phyloP scores from a whole-genome alignment of 352 stramenopile species.

The Pythium brachiatum region DNA sequence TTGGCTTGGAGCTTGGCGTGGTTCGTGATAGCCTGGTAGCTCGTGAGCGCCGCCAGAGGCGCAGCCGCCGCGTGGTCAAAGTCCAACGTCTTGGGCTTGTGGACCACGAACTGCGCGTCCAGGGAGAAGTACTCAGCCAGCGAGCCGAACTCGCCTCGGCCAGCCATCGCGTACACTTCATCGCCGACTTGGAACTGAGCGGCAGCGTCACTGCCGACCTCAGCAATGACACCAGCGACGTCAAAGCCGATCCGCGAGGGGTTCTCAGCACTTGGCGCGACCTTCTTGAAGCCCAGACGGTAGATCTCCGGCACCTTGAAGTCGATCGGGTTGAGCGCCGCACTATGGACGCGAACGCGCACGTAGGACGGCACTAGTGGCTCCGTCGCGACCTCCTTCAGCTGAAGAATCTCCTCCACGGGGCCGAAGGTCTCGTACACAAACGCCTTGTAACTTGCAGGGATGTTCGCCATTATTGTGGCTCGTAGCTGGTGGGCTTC shows the following conservation, averaged over 20 bases:
- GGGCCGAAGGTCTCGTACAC: constrained; percentile 33
- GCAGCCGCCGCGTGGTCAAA: constrained; percentile 37
- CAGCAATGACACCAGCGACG: constrained; percentile 31
- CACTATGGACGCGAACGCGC: constrained; percentile 36
- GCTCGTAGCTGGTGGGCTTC: too few species aligned
- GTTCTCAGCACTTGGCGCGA: constrained; percentile 15
- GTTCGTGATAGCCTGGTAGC: constrained; percentile 32
- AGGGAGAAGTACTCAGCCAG: constrained; percentile 43
- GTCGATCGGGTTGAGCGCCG: constrained; percentile 32
- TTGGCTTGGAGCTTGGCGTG: constrained; percentile 20
- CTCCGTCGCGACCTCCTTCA: constrained; percentile 12
- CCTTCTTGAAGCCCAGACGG: constrained; percentile 1
- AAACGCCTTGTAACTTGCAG: constrained; percentile 29
- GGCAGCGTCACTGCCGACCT: constrained; percentile 27
- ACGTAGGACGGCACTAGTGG: constrained; percentile 28
- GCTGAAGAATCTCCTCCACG: constrained; percentile 28
- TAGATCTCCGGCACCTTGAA: constrained; percentile 18
- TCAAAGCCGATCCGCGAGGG: constrained; percentile 37
- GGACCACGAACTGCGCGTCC: constrained; percentile 26
- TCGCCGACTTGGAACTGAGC: constrained; percentile 20
- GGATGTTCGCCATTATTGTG: too few species aligned
- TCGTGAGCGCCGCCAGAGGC: constrained; percentile 29
- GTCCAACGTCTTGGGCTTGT: constrained; percentile 38
- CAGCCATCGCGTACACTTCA: constrained; percentile 23
- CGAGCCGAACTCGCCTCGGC: constrained; percentile 3